Evolutionary conservation across 129 eudicot genomes (phyloP), one percentile per base, ranked within the genome.

Genomic region (Pseudognaphalium luteoalbum): DNA sequence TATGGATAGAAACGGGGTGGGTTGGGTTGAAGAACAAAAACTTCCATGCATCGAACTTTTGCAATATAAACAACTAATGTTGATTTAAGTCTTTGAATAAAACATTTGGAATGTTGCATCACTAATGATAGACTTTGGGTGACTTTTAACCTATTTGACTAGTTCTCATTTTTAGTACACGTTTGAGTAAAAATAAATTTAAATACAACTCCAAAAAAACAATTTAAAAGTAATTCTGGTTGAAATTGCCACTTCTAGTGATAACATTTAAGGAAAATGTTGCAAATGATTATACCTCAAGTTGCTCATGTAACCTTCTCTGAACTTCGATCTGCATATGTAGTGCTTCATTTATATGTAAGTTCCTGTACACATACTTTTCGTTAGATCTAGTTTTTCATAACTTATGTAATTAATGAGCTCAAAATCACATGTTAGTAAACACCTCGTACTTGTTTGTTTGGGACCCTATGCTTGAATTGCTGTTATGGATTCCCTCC

Each of bases 321-420:
- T 86, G 96, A 72, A 89, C 99, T 81, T 91, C 96, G 41, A 83
- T 91, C 74, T 95, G 96, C 96, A 95, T 95, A 20, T 91, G 89
- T 77, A 86, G 77, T 66, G 98, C 93, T 87, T 94, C 93, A 15
- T 88, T 82, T 66, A 91, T 83, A 25, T 87, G 92, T 21, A 89
- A 68, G 77, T 84, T 91, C 75, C 98, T 90, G 96, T 12, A 70
- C 29, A 3, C 20, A 71, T 65, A 25, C 72, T 41, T 41, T 39
- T 15, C 25, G 63, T 85, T 54, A 78, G 64, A 76, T 56, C 20
- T 14, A 42, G 8, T n/a, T 16, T 22, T 37, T 3, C 7, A 75
- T 7, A 56, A 69, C n/a, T 42, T 58, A 35, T 64, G 56, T 54
- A 25, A 22, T 50, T 58, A 56, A 21, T 34, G 63, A 52, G 66